A percentile compares a stretch with the other conserved stretches of the same genome.
phyloP scores from a whole-genome alignment of 2,329 filamentous ascomycete genomes.

The Ophiostoma triangulosporum region DNA sequence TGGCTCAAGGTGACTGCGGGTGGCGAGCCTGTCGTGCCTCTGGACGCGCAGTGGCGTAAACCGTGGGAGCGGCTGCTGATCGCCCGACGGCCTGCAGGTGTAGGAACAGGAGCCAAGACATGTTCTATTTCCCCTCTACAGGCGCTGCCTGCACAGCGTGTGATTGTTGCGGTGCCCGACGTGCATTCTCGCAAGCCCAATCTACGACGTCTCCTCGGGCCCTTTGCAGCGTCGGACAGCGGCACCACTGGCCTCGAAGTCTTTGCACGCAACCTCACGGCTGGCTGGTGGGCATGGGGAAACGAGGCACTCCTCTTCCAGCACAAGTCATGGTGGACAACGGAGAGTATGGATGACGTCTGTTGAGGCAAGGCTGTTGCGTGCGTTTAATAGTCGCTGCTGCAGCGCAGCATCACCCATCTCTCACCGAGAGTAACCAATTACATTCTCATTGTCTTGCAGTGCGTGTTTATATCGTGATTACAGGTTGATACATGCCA shows the following conservation, averaged over 20 bases:
- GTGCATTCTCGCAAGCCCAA: slow-evolving; percentile 69
- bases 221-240: not conserved
- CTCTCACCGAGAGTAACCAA: too few relatives aligned
- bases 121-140: slow-evolving; percentile 11
- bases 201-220: slow-evolving; percentile 44
- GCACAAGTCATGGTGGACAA: slow-evolving; percentile 18
- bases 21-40: slow-evolving; percentile 50
- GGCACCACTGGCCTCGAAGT: slow-evolving; percentile 48
- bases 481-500: slow-evolving; percentile 2
- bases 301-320: slow-evolving; percentile 62
- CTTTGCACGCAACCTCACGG: slow-evolving; percentile 60
- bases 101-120: slow-evolving; percentile 22
- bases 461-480: too few relatives aligned
- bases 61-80: slow-evolving; percentile 65
- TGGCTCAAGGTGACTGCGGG: slow-evolving; percentile 60
- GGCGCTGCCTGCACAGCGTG: slow-evolving; percentile 27
- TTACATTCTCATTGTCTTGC: too few relatives aligned
- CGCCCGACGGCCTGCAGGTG: slow-evolving; percentile 29
- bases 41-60: slow-evolving; percentile 53
- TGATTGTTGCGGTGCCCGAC: slow-evolving; percentile 59
- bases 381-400: too few relatives aligned
- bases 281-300: slow-evolving; percentile 70
- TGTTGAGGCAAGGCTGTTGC: too few relatives aligned
- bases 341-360: not conserved
- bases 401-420: too few relatives aligned